Conservation (phyloP, 495 filamentous ascomycete genomes). For the Cudoniella acicularis region DNA sequence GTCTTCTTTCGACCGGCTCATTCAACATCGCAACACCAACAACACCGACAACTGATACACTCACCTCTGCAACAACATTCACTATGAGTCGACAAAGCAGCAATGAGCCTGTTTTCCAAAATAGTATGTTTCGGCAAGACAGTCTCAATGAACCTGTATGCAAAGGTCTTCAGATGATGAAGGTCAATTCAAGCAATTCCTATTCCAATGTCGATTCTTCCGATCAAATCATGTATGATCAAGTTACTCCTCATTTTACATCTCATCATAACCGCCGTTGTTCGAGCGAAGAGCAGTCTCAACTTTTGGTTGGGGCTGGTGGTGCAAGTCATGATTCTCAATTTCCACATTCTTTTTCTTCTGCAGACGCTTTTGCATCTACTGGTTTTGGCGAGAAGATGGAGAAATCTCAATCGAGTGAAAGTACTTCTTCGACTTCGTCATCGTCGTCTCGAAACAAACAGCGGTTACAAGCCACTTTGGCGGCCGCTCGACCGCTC, state of each 20-base stretch:
- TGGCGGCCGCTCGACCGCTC: conserved; percentile 24
- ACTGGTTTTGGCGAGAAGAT: conserved; percentile 30
- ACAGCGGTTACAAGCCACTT: conserved; percentile 19
- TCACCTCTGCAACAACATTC: conserved; percentile 15
- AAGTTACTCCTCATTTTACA: conserved; percentile 15
- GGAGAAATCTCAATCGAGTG: conserved; percentile 34
- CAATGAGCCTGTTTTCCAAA: conserved; percentile 12
- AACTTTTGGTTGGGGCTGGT: conserved; percentile 28
- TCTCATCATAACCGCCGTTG: conserved; percentile 19
- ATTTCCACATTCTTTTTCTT: conserved; percentile 29
- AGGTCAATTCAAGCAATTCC: conserved; percentile 24
- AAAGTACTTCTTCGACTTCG: conserved; percentile 27
- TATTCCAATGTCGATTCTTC: conserved; percentile 17
- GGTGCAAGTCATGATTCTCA: conserved; percentile 33
- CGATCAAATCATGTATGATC: conserved; percentile 26
- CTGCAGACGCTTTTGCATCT: conserved; percentile 10
- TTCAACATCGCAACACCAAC: conserved; percentile 18
- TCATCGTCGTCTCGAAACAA: conserved; percentile 26
- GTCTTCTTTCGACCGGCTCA: conserved; percentile 10
- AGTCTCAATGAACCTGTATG: conserved; percentile 26
- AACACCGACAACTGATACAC: conserved; percentile 5
- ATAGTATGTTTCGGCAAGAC: conserved; percentile 25
- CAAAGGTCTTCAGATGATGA: conserved; percentile 27
- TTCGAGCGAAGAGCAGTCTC: conserved; percentile 25
- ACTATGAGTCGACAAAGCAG: conserved; percentile 21